phyloP scores from a whole-genome alignment of 441 rosid genomes.

The Aquilaria agallochum region DNA sequence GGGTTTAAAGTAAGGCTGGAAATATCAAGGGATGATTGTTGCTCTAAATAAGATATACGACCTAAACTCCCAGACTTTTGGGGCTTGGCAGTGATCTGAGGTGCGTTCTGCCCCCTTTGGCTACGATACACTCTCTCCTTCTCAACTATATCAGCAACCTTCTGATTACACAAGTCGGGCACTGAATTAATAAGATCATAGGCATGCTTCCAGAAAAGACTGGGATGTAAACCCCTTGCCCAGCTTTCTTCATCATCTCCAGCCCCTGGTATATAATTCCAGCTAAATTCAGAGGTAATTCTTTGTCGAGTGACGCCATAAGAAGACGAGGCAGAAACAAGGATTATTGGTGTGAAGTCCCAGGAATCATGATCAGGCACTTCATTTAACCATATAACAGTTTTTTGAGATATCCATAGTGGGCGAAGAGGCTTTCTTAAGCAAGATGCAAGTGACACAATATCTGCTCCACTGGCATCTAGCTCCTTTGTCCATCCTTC shows the following conservation, averaged over 20 bases:
- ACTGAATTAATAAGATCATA: slow-evolving; percentile 62
- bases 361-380: slow-evolving; percentile 87
- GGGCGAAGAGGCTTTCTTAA: slow-evolving; percentile 78
- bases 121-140: slow-evolving; percentile 72
- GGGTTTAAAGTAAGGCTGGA: slow-evolving; percentile 15
- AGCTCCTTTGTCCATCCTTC: slow-evolving; percentile 73
- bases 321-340: slow-evolving; percentile 70
- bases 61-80: slow-evolving; percentile 15
- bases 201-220: slow-evolving; percentile 76
- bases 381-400: slow-evolving; percentile 89
- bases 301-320: slow-evolving; percentile 35
- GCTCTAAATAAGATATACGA: slow-evolving; percentile 17
- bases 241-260: slow-evolving; percentile 99
- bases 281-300: slow-evolving; percentile 73
- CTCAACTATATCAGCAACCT: slow-evolving; percentile 88
- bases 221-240: slow-evolving; percentile 86
- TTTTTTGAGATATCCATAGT: slow-evolving; percentile 84
- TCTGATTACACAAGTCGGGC: slow-evolving; percentile 73
- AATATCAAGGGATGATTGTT: slow-evolving; percentile 18
- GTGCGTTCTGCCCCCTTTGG: slow-evolving; percentile 72
- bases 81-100: slow-evolving; percentile 51
- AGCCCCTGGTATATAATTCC: slow-evolving; percentile 95
- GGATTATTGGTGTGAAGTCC: slow-evolving; percentile 90
- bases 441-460: slow-evolving; percentile 49
- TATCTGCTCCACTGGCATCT: slow-evolving; percentile 85